Percentiles rank a stretch among this genome's conserved stretches.
phyloP scores from a whole-genome alignment of 2,329 filamentous ascomycete species.

The Diaporthe aspalathi region DNA sequence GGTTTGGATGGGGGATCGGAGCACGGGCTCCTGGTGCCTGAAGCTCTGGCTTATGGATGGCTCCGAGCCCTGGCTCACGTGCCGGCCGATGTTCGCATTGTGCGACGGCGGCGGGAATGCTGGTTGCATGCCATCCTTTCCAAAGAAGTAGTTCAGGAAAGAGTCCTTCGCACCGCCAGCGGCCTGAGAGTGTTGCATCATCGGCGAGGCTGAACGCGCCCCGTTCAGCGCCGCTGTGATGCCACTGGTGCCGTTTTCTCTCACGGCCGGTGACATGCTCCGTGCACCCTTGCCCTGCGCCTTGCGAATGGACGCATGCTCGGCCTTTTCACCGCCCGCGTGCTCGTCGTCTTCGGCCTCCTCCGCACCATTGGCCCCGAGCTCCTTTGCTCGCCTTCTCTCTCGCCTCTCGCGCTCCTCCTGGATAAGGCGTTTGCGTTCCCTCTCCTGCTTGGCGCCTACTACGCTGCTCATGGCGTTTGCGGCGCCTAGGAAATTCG shows the following conservation, averaged over 20 bases:
- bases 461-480: slow-evolving; percentile 98
- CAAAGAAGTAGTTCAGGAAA: slow-evolving; percentile 98
- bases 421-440: slow-evolving; percentile 81
- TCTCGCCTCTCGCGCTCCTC: slow-evolving; percentile 91
- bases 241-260: slow-evolving; percentile 71
- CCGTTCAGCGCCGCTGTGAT: slow-evolving; percentile 77
- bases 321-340: slow-evolving; percentile 60
- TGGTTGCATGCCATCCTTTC: slow-evolving; percentile 80
- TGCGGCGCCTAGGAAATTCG: slow-evolving; percentile 96
- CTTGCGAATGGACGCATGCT: slow-evolving; percentile 70
- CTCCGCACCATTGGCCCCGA: slow-evolving; percentile 82
- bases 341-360: slow-evolving; percentile 61
- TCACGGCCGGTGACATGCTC: slow-evolving; percentile 85
- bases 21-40: slow-evolving; percentile 72
- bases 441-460: slow-evolving; percentile 91
- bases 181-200: slow-evolving; percentile 69
- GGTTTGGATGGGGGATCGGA: slow-evolving; percentile 60
- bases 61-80: slow-evolving; percentile 83
- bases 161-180: slow-evolving; percentile 81
- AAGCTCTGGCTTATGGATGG: slow-evolving; percentile 87
- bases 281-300: slow-evolving; percentile 71
- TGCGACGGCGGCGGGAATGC: slow-evolving; percentile 53
- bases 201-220: slow-evolving; percentile 69
- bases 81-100: slow-evolving; percentile 61
- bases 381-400: slow-evolving; percentile 82